These are phyloP conservation scores for Nicotiana benthamiana DNA, from an alignment of 257 asterid genomes.

Conservation along the genomic window DNA sequence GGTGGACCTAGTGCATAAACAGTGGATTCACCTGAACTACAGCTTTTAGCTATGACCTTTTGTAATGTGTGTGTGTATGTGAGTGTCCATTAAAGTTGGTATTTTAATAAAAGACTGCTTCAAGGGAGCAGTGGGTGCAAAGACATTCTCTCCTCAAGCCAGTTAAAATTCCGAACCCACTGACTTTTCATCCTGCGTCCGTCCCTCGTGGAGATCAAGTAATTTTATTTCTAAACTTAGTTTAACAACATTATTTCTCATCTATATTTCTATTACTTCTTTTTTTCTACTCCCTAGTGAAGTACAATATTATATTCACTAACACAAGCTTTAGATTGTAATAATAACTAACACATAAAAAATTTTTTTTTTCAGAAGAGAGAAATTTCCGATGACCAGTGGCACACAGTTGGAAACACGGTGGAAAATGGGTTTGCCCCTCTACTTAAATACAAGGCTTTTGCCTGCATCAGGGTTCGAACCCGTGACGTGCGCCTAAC, in stretches of 20 bases:
- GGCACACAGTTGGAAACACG: not conserved
- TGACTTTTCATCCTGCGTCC: not conserved
- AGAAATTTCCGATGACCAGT: not conserved
- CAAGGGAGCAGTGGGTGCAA: not conserved
- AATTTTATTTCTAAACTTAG: not conserved
- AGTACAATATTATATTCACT: not conserved
- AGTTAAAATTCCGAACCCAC: not conserved
- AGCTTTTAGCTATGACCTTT: not conserved
- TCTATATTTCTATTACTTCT: not conserved
- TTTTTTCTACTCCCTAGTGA: not conserved
- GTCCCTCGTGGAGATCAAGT: not conserved
- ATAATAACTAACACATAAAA: not conserved
- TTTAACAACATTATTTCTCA: not conserved
- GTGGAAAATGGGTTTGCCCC: not conserved
- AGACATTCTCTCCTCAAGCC: not conserved
- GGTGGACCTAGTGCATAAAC: not conserved
- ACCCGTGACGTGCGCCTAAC: not conserved
- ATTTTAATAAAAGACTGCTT: not conserved
- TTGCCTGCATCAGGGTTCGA: not conserved
- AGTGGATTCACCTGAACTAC: not conserved
- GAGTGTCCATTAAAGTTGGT: not conserved
- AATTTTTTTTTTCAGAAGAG: not conserved
- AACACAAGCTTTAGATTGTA: not conserved
- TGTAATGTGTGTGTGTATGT: no score
- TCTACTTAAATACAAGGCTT: not conserved